Conservation (phyloP, 2,329 filamentous ascomycete species). For the Leptosphaerulina australis region DNA sequence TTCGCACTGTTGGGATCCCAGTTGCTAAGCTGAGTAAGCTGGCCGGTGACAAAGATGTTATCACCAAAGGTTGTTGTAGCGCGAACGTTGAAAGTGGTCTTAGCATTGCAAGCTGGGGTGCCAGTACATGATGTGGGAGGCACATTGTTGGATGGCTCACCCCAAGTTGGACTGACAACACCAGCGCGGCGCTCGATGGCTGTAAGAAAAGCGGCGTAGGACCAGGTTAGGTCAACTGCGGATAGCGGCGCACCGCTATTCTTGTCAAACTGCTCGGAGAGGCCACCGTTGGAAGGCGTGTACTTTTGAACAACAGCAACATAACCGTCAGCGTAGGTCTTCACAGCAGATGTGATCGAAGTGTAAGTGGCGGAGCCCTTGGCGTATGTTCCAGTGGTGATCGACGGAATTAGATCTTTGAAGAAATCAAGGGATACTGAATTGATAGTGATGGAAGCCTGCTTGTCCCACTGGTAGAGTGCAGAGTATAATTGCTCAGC, state of each 20-base stretch:
- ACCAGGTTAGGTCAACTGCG: constrained; percentile 74
- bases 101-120: constrained; percentile 30
- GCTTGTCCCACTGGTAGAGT: constrained; percentile 70
- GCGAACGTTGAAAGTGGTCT: constrained; percentile 56
- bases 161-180: constrained; percentile 22
- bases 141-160: constrained; percentile 50
- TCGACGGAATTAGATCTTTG: constrained; percentile 63
- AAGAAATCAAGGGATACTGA: constrained; percentile 73
- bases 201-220: constrained; percentile 72
- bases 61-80: constrained; percentile 57
- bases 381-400: constrained; percentile 67
- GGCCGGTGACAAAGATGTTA: constrained; percentile 55
- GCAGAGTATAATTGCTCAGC: constrained; percentile 83
- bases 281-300: constrained; percentile 64
- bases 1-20: constrained; percentile 52
- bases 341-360: constrained; percentile 64
- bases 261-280: constrained; percentile 71
- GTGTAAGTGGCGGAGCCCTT: constrained; percentile 62
- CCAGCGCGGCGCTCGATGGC: constrained; percentile 25
- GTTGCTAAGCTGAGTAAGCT: constrained; percentile 50
- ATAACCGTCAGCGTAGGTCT: constrained; percentile 66
- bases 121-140: constrained; percentile 47
- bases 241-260: constrained; percentile 59
- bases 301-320: constrained; percentile 56
- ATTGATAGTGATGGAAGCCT: constrained; percentile 69